Base-by-base conservation (phyloP, 1,284 basidiomycete species). In the Pseudozyma hubeiensis region DNA sequence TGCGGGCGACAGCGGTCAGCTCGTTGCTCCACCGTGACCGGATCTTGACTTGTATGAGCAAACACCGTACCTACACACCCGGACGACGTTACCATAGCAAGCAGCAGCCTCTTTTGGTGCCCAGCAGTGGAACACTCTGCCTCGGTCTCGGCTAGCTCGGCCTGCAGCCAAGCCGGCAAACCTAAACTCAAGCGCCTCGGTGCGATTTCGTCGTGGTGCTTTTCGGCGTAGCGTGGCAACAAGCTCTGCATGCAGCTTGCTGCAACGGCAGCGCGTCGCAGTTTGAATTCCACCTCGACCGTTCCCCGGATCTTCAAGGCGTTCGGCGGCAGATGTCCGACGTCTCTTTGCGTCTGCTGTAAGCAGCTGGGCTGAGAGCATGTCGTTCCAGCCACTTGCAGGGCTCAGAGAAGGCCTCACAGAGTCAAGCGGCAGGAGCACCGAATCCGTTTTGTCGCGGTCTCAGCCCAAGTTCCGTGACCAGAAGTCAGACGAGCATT, bases 61-160 rank as follows among this genome's bases (percentile, higher is more conserved):
- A 24, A 24, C 24, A 24, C 24, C 24, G 24, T 24, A 24, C 24
- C 24, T 24, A 24, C 24, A 4, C 24, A 24, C 24, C 24, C 24
- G 24, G 24, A 24, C 24, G 33, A 33, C 43, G 43, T 19, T 45
- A 45, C 6, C 2, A 30, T 45, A 17, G 43, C 24, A 24, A 45
- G 43, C 43, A 45, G 24, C 17, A 13, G 31, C 33, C 16, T 17
- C 35, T 11, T 9, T 44, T 24, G 43, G 19, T 24, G 17, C 19
- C 43, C 43, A 19, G 19, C 7, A 7, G n/a, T 34, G 47, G 35
- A 40, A 29, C 35, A 39, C 49, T 16, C 19, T 16, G 35, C 24
- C 49, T 51, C 37, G 49, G 49, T 29, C 49, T 51, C 49, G 49
- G 19, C 24, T 51, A 51, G 24, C 37, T 40, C 24, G 14, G 16